These are phyloP conservation scores for Psilocybe subaeruginosa DNA, from an alignment of 768 basidiomycete genomes.

Conservation along the genomic window DNA sequence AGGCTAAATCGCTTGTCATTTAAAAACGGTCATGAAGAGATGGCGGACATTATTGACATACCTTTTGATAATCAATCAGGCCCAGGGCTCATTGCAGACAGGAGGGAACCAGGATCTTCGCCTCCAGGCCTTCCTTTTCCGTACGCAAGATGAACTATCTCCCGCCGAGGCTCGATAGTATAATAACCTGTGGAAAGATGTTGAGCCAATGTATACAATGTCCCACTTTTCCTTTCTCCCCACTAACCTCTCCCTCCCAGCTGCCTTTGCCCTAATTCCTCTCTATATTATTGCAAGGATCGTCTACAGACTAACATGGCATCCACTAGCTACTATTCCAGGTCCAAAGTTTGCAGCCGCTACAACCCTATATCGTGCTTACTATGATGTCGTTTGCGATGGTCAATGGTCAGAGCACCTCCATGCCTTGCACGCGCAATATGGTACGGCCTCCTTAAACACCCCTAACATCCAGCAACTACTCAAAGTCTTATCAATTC, in stretches of 20 bases:
- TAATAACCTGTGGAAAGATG: neutral
- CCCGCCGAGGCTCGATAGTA: conserved; percentile 1
- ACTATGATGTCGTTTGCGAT: conserved; percentile 28
- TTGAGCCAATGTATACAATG: neutral
- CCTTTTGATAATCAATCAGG: neutral
- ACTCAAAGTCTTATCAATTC: neutral
- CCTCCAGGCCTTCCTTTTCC: neutral
- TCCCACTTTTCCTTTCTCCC: neutral
- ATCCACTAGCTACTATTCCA: conserved; percentile 30
- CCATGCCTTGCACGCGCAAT: conserved; percentile 24
- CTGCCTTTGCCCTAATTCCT: conserved; percentile 1
- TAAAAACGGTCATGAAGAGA: neutral
- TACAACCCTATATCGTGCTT: conserved; percentile 27
- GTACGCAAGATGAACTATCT: neutral
- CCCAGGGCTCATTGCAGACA: neutral
- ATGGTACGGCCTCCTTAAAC: conserved; percentile 22
- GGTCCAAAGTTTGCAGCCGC: conserved; percentile 31
- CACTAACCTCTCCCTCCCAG: neutral
- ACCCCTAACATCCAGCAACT: neutral
- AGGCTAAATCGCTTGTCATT: neutral
- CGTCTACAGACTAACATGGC: conserved; percentile 23
- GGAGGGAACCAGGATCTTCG: neutral
- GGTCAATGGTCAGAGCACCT: conserved; percentile 30
- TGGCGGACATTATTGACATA: neutral
- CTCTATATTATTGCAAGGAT: neutral